phyloP scores from a whole-genome alignment of 306 rosid species.

The Vigna hirtella region DNA sequence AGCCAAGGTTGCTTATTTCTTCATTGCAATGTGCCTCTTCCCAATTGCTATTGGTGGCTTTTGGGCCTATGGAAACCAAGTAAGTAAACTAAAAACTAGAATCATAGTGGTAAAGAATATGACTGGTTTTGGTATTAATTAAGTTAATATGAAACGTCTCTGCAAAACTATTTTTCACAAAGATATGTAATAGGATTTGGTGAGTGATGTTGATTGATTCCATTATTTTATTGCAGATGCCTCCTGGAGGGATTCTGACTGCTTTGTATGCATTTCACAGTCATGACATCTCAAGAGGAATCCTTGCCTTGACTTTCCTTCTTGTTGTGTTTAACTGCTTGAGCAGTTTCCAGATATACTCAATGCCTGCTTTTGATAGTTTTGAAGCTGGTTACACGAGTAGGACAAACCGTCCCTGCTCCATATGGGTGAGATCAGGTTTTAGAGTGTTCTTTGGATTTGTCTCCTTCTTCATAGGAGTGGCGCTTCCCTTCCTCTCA shows the following conservation, averaged over 20 bases:
- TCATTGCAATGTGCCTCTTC: conserved; percentile 94
- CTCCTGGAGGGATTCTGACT: conserved; percentile 89
- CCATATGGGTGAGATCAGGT: conserved; percentile 96
- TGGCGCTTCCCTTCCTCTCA: conserved; percentile 97
- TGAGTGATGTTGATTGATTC: neutral
- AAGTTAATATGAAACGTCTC: too few species aligned
- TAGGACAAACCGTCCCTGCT: conserved; percentile 94
- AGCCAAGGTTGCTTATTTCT: conserved; percentile 96
- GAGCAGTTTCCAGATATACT: conserved; percentile 97
- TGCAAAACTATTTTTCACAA: too few species aligned
- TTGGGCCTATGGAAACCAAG: conserved; percentile 98
- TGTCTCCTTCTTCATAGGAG: conserved; percentile 87
- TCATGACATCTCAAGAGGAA: conserved; percentile 83
- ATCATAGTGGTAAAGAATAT: neutral
- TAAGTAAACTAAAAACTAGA: conserved; percentile 52
- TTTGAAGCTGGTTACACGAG: conserved; percentile 98
- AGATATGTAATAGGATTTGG: too few species aligned
- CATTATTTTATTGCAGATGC: conserved; percentile 67
- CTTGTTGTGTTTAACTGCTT: conserved; percentile 93
- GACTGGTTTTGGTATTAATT: neutral
- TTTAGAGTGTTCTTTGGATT: conserved; percentile 90
- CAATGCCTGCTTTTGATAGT: conserved; percentile 98
- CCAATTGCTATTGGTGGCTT: conserved; percentile 97
- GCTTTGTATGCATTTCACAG: conserved; percentile 90
- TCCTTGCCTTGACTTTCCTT: conserved; percentile 88